Percentiles rank a stretch among this genome's conserved stretches.
Evolutionary conservation across 352 stramenopile genomes (phyloP).

Genomic region (Phytophthora pini): DNA sequence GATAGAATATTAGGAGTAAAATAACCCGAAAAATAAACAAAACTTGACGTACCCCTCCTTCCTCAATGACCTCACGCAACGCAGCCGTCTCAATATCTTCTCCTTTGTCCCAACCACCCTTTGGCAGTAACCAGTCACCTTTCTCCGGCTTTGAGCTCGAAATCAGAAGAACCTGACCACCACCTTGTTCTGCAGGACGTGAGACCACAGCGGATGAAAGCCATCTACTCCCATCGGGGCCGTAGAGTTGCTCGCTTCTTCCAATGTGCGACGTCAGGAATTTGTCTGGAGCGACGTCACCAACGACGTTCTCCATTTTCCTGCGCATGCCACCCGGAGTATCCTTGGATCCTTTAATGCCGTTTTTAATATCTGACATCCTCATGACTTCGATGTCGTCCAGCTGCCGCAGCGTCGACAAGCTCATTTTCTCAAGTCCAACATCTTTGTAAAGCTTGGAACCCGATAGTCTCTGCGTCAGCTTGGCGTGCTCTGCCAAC

Average conservation of each 20-base stretch:
- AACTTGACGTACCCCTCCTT: constrained; percentile 21
- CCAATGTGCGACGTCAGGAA: not conserved
- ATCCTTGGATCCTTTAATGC: constrained; percentile 1
- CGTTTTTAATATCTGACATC: constrained; percentile 2
- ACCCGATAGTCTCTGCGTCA: not conserved
- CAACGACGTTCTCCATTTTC: not conserved
- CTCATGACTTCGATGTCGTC: constrained; percentile 1
- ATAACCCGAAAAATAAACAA: not conserved
- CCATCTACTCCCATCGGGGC: not conserved
- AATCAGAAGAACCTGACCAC: constrained; percentile 20
- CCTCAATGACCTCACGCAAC: constrained; percentile 20
- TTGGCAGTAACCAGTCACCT: constrained; percentile 22
- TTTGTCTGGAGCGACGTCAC: not conserved
- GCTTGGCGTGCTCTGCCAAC: not conserved
- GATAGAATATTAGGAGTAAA: not conserved
- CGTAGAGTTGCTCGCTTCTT: not conserved
- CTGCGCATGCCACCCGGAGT: constrained; percentile 1
- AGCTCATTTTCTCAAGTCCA: not conserved
- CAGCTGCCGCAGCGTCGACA: not conserved
- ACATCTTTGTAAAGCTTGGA: not conserved
- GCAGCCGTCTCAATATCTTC: constrained; percentile 6
- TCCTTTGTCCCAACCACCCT: constrained; percentile 22
- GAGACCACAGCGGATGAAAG: constrained; percentile 1
- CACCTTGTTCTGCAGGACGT: not conserved
- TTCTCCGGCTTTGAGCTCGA: constrained; percentile 24